Evolutionary conservation across 371 early-diverging fungal species (phyloP), one percentile per base, ranked within the genome.

Genomic region (Mucor mucedo): DNA sequence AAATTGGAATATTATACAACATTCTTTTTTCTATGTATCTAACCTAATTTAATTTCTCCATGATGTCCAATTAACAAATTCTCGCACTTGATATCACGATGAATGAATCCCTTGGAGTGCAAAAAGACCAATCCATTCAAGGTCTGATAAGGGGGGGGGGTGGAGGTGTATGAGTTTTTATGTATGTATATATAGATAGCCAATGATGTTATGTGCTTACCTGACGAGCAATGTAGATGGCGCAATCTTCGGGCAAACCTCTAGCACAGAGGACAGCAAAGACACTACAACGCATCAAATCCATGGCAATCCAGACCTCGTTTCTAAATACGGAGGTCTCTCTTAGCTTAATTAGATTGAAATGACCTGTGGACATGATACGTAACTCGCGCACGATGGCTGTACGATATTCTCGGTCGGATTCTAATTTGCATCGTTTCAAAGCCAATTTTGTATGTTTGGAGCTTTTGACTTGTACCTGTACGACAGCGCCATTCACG

Each of bases 251-350:
- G 40, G 82, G 82, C 3, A 81, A 57, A 0, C 64, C 73, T 50
- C 78, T 63, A 38, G 55, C 63, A 59, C 79, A 79, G 5, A 82
- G 45, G 2, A 82, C 75, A 9, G 75, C 72, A 76, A 82, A 82
- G 1, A 82, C 82, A 54, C 73, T 72, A 39, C 82, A 82, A 39
- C 59, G 65, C 79, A 79, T 79, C 2, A 82, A 62, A 70, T 82
- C 82, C 82, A 82, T 82, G 28, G 78, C 76, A 13, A 82, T 82
- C 79, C 79, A 82, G 6, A 82, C 72, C 52, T 77, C 78, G 32
- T 72, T 71, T 35, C 66, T 68, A 52, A 63, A 74, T 5, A 78
- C 59, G 4, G 79, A 59, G 8, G 68, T 75, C 52, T 82, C 82
- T 33, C 73, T 60, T 5, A 79, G 62, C 32, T 68, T 72, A 47